Conservation (phyloP, 2,329 filamentous ascomycete genomes). For the Sporothrix dimorphospora region DNA sequence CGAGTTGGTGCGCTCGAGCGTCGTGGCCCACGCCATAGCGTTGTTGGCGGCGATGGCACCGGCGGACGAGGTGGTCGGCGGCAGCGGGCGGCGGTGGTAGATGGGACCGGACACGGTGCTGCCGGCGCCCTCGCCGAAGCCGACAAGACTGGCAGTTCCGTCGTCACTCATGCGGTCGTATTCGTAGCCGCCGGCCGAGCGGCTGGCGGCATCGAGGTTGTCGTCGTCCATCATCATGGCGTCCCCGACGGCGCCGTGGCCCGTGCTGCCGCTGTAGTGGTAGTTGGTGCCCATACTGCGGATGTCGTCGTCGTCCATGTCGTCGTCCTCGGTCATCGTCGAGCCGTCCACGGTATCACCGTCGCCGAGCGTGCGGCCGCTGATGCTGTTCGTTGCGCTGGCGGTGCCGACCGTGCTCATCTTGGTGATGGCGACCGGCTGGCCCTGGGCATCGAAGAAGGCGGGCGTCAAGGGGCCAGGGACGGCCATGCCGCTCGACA, state of each 20-base stretch:
- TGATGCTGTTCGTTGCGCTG: slow-evolving; percentile 74
- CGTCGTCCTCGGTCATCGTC: slow-evolving; percentile 49
- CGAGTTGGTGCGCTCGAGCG: slow-evolving; percentile 55
- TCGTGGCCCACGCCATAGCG: slow-evolving; percentile 41
- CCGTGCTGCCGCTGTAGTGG: slow-evolving; percentile 50
- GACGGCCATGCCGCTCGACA: slow-evolving; percentile 27
- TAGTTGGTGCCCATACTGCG: slow-evolving; percentile 69
- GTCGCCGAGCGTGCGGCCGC: slow-evolving; percentile 40
- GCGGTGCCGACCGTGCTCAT: slow-evolving; percentile 91
- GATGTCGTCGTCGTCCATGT: slow-evolving; percentile 64
- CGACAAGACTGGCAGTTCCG: slow-evolving; percentile 79
- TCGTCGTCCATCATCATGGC: slow-evolving; percentile 56
- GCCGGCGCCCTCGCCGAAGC: slow-evolving; percentile 88
- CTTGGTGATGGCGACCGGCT: slow-evolving; percentile 69
- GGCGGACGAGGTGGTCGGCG: slow-evolving; percentile 36
- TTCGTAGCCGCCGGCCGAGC: slow-evolving; percentile 57
- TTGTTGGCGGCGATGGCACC: slow-evolving; percentile 37
- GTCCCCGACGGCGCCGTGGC: slow-evolving; percentile 31
- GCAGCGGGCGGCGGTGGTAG: slow-evolving; percentile 57
- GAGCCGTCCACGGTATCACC: slow-evolving; percentile 54
- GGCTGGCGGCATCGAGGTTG: slow-evolving; percentile 52
- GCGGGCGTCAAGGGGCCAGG: slow-evolving; percentile 57
- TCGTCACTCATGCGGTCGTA: slow-evolving; percentile 81
- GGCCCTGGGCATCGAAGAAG: slow-evolving; percentile 80
- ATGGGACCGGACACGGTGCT: slow-evolving; percentile 82